These are phyloP conservation scores for Syzygium malaccense DNA, from an alignment of 441 rosid species.

Conservation along the genomic window DNA sequence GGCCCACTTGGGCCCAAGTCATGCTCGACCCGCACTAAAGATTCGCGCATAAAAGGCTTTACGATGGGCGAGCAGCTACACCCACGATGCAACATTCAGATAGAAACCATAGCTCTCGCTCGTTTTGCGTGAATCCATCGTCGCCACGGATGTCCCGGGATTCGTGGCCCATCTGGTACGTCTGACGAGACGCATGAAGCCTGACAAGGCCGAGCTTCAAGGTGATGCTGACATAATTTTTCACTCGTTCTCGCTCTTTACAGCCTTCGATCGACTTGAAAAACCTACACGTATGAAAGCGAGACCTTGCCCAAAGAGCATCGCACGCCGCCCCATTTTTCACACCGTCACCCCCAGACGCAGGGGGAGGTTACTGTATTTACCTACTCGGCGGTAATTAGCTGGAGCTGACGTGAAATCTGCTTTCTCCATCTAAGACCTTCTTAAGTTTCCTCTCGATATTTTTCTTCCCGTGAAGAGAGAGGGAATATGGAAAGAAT, in stretches of 20 bases:
- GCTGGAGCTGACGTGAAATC: no score
- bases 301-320: neutral
- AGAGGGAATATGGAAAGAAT: no score
- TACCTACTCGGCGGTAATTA: no score
- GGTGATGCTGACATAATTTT: neutral
- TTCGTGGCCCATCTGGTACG: neutral
- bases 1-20: neutral
- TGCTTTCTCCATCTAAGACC: no score
- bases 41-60: neutral
- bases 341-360: no score
- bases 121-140: accelerated
- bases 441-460: no score
- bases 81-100: accelerated
- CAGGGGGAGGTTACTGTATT: no score
- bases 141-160: neutral
- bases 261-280: accelerated
- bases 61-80: neutral
- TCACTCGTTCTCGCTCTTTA: neutral
- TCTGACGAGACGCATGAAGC: neutral
- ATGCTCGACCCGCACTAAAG: neutral
- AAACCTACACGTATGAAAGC: neutral
- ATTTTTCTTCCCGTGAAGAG: no score
- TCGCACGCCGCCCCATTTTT: slow-evolving; percentile 26
- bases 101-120: accelerated
- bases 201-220: neutral